Conservation (phyloP, 164 flowering plant genomes). For the Vitis rotundifolia region DNA sequence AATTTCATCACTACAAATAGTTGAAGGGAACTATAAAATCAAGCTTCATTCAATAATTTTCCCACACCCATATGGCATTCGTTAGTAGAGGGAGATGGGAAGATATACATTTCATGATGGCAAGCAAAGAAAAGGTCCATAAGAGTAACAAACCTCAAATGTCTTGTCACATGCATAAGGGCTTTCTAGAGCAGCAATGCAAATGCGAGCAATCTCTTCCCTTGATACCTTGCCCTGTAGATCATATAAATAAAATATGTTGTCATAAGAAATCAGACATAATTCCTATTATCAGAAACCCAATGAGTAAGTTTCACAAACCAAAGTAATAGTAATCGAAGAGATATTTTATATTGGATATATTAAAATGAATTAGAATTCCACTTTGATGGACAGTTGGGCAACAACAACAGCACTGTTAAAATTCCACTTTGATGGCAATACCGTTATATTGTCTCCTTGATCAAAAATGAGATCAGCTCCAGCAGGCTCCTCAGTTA, state of each 20-base stretch:
- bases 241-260: background rate
- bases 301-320: background rate
- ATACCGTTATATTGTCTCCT: constrained; percentile 96
- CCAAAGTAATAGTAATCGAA: background rate
- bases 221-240: constrained; percentile 94
- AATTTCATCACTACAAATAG: too few relatives aligned
- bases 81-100: background rate
- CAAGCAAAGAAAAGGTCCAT: background rate
- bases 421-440: constrained; percentile 1
- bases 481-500: constrained; percentile 98
- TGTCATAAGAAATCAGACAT: background rate
- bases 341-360: background rate
- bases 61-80: background rate
- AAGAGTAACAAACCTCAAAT: constrained; percentile 66
- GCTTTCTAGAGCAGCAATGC: constrained; percentile 88
- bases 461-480: constrained; percentile 98
- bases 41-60: too few relatives aligned
- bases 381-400: background rate
- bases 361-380: background rate
- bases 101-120: background rate
- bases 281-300: background rate
- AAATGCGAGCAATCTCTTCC: constrained; percentile 91
- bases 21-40: too few relatives aligned
- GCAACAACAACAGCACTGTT: background rate
- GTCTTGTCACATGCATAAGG: constrained; percentile 86